Conservation (phyloP, 192 early-diverging fungal species). For the Podila epigama region DNA sequence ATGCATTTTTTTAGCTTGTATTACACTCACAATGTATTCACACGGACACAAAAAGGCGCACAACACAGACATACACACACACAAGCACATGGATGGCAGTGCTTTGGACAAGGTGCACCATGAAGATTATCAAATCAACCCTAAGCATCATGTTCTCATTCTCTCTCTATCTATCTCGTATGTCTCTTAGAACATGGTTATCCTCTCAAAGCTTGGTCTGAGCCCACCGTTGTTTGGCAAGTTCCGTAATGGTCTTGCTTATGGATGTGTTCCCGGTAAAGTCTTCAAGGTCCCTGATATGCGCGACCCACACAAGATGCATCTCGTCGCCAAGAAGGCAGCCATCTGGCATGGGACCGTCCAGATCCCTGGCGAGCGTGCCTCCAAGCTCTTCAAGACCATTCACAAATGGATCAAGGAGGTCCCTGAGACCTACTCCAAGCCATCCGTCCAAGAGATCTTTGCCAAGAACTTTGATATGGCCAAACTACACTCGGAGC, state of each 20-base stretch:
- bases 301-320: constrained; percentile 72
- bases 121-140: no score
- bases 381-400: constrained; percentile 70
- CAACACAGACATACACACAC: background rate
- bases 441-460: constrained; percentile 62
- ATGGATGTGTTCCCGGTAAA: constrained; percentile 84
- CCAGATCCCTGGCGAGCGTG: constrained; percentile 35
- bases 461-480: constrained; percentile 64
- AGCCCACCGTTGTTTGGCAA: constrained; percentile 83
- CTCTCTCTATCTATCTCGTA: background rate
- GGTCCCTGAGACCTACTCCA: constrained; percentile 65
- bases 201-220: constrained; percentile 72
- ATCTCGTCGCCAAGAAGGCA: constrained; percentile 78
- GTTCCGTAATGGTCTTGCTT: constrained; percentile 92
- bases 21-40: background rate
- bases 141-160: background rate
- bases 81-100: no score
- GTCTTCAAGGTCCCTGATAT: constrained; percentile 79
- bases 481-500: constrained; percentile 47
- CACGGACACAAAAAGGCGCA: background rate
- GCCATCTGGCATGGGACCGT: constrained; percentile 78
- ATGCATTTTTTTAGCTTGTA: background rate
- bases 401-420: constrained; percentile 76
- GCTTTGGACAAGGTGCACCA: no score
- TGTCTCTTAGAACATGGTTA: constrained; percentile 75